Percentiles rank a stretch among this genome's conserved stretches.
phyloP scores from a whole-genome alignment of 2,329 filamentous ascomycete species.

The Colletotrichum tanaceti region DNA sequence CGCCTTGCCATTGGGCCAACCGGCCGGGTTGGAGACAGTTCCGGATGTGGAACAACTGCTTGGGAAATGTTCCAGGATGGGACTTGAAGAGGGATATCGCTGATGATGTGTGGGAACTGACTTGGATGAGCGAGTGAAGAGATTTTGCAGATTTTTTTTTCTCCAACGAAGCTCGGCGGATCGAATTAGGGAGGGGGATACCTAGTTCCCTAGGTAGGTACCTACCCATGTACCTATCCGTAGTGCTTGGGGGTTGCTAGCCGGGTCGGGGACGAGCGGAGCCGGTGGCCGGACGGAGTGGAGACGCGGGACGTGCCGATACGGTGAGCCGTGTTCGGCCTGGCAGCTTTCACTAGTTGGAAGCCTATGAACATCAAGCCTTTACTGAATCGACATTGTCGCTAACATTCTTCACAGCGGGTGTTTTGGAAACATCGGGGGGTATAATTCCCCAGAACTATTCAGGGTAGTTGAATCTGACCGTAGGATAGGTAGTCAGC shows the following conservation, averaged over 20 bases:
- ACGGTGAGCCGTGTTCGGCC: too few relatives aligned
- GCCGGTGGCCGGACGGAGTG: neutral
- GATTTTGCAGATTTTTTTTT: conserved; percentile 7
- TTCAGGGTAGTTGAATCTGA: too few relatives aligned
- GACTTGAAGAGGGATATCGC: neutral
- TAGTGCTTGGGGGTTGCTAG: neutral
- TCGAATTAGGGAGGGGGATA: neutral
- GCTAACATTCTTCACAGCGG: too few relatives aligned
- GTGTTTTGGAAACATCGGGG: too few relatives aligned
- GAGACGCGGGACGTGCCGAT: neutral
- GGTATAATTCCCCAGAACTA: too few relatives aligned
- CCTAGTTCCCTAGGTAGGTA: neutral
- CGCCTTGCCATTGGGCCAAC: conserved; percentile 56
- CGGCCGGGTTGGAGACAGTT: conserved; percentile 16
- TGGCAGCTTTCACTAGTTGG: too few relatives aligned
- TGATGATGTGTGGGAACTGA: neutral
- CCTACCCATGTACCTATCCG: too few relatives aligned
- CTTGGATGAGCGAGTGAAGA: neutral
- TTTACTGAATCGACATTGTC: too few relatives aligned
- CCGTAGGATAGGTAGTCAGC: too few relatives aligned
- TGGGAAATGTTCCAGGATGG: fast-evolving
- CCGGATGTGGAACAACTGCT: neutral
- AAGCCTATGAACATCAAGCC: too few relatives aligned
- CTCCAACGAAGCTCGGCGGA: neutral
- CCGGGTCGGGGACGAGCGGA: conserved; percentile 13